Percentiles rank a stretch among this genome's conserved stretches.
Conservation (phyloP, 805 yeast genomes). For the Debaryomyces tyrocola region DNA sequence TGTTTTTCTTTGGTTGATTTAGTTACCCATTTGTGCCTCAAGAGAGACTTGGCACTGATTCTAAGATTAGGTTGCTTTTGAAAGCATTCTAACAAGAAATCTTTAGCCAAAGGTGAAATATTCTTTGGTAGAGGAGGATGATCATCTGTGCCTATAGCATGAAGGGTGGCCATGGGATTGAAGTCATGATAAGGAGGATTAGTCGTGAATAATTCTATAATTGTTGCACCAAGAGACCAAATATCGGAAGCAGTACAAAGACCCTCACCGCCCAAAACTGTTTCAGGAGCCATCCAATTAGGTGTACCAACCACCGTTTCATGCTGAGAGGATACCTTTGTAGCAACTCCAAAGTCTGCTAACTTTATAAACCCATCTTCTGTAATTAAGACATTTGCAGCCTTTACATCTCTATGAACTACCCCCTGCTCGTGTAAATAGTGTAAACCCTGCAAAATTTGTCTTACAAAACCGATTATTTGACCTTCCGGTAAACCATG, state of each 20-base stretch:
- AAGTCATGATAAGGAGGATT: slow-evolving; percentile 83
- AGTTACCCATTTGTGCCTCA: slow-evolving; percentile 62
- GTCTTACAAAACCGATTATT: slow-evolving; percentile 49
- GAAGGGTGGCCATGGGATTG: slow-evolving; percentile 76
- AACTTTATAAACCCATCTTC: slow-evolving; percentile 69
- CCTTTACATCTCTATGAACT: slow-evolving; percentile 86
- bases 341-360: slow-evolving; percentile 96
- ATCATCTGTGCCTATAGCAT: slow-evolving; percentile 77
- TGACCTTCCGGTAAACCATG: slow-evolving; percentile 57
- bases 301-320: slow-evolving; percentile 77
- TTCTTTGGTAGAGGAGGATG: slow-evolving; percentile 66
- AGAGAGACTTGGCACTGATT: slow-evolving; percentile 52
- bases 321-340: slow-evolving; percentile 45
- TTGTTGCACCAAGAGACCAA: slow-evolving; percentile 95
- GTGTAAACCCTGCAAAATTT: slow-evolving; percentile 58
- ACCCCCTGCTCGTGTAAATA: slow-evolving; percentile 73
- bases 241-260: slow-evolving; percentile 87
- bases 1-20: slow-evolving; percentile 1
- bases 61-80: slow-evolving; percentile 66
- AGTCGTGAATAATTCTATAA: slow-evolving; percentile 81
- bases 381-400: slow-evolving; percentile 82
- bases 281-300: slow-evolving; percentile 99
- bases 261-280: slow-evolving; percentile 75
- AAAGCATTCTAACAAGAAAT: slow-evolving; percentile 67
- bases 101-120: slow-evolving; percentile 44